Base-by-base conservation (phyloP, 2,329 filamentous ascomycete genomes). In the Orbilia quercus region DNA sequence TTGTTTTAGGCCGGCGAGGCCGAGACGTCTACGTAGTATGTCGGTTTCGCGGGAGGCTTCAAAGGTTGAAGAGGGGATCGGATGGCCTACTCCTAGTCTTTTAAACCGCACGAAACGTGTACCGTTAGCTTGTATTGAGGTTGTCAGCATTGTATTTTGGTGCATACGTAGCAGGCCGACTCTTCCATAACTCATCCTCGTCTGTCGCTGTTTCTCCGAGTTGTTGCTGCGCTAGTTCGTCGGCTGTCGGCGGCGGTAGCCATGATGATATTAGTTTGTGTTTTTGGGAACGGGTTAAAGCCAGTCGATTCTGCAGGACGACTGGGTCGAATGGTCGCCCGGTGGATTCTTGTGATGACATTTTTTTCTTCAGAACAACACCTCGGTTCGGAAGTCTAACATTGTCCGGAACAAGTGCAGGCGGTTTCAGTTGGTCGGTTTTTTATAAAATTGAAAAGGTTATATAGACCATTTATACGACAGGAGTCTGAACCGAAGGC, bases 211-310 rank as follows among this genome's bases (percentile, higher is more conserved):
- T 50, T 72, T 85, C 82, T 64, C 82, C 79, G 18, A 82, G 79
- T 75, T 82, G 83, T 59, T 78, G 76, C 70, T 80, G 78, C 58
- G 79, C 36, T 20, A 73, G 48, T 62, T 73, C 69, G 23, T 66
- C 69, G 45, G 54, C 38, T 4, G 82, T 78, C 65, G 80, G 81
- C n/a, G 83, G 79, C 11, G 84, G 84, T 28, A 88, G 82, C 84
- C 85, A 85, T 75, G 86, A 87, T 55, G 84, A 82, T 70, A 88
- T 80, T 16, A 86, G 80, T 34, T 82, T 82, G 75, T 86, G 84
- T 55, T 82, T 83, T 60, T 84, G 83, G 5, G 86, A 84, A 7
- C 86, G 80, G 2, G 82, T 82, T 50, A 88, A 82, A 74, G 83
- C 85, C 31, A 84, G 81, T 59, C 82, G 81, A 76, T 87, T 87